Evolutionary conservation across 768 basidiomycete genomes (phyloP), one percentile per base, ranked within the genome.

Genomic region (Tulasnella calospora): DNA sequence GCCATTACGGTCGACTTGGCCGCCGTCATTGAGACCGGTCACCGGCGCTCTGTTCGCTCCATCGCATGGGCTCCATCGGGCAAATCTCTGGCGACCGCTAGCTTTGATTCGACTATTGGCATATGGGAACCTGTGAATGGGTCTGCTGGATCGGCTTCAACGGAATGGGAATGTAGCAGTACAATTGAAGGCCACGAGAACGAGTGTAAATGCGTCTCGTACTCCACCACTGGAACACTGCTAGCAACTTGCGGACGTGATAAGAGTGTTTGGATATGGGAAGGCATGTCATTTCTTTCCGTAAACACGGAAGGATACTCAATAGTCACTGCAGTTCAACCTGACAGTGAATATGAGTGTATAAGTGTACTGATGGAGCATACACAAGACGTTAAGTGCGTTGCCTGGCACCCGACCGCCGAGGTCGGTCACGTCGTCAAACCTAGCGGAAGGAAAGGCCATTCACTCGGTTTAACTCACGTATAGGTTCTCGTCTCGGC

Each of bases 251-350:
- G 96, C 83, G 93, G 94, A 81, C 87, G 98, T 79, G 98, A 99
- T 85, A 99, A 99, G 86, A 94, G 95, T 7, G 96, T 99, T 0
- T 99, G 98, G 98, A 89, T 99, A 46, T 99, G 98, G 97, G 97
- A 98, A 88, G 95, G 96, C 92, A 73, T 46, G 23, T 41, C 1
- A 33, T 51, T 51, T 47, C 73, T 23, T 71, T 13, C 10, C 15
- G 33, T 35, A 17, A 80, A n/a, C 57, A 23, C 71, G 13, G n/a
- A 38, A n/a, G 21, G 77, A 73, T 5, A 74, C 38, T 73, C 44
- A 79, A 9, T 27, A 55, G 44, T 13, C 55, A 36, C 13, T 33
- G 27, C 82, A 96, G 96, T 93, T 1, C 92, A 93, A 78, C 95
- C 95, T 13, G 95, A 98, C 82, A 86, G 91, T 19, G 96, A 99